Evolutionary conservation across 2,329 filamentous ascomycete species (phyloP).

Genomic region (Cladosporium austrohemisphaericum): DNA sequence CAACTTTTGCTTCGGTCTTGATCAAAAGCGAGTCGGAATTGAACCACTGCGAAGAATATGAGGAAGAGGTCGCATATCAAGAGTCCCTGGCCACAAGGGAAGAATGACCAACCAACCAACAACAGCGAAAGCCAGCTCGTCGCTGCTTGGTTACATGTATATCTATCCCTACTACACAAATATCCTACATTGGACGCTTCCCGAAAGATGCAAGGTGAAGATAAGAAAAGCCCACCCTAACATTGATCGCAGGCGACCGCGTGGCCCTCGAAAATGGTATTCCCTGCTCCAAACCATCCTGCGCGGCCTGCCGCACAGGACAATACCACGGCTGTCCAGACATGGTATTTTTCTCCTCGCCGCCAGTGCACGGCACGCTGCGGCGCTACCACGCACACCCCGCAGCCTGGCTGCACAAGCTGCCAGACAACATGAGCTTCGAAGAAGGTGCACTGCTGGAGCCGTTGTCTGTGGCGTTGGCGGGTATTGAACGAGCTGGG

Average conservation of each 20-base stretch:
- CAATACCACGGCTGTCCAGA: slow-evolving; percentile 30
- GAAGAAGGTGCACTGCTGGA: slow-evolving; percentile 47
- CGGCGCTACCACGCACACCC: slow-evolving; percentile 31
- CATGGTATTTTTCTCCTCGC: slow-evolving; percentile 31
- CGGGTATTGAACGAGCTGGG: slow-evolving; percentile 39
- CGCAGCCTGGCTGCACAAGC: slow-evolving; percentile 30
- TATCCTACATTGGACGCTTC: no score
- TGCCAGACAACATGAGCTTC: slow-evolving; percentile 38
- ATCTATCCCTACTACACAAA: no score
- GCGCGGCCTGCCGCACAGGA: slow-evolving; percentile 29
- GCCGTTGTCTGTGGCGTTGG: slow-evolving; percentile 47
- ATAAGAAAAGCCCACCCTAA: slow-evolving; percentile 17
- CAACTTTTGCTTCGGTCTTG: no score
- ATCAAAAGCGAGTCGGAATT: no score
- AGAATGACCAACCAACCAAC: no score
- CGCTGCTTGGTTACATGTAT: no score
- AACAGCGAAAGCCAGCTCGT: no score
- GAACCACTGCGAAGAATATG: no score
- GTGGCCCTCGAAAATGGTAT: slow-evolving; percentile 34
- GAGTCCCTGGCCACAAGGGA: no score
- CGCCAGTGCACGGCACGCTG: slow-evolving; percentile 30
- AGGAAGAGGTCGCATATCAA: no score
- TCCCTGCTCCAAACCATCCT: slow-evolving; percentile 30
- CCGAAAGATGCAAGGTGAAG: slow-evolving; percentile 20
- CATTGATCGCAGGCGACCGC: slow-evolving; percentile 28